Evolutionary conservation across 139 green algal species (phyloP), one percentile per base, ranked within the genome.

Genomic region (Limnomonas spitsbergensis): DNA sequence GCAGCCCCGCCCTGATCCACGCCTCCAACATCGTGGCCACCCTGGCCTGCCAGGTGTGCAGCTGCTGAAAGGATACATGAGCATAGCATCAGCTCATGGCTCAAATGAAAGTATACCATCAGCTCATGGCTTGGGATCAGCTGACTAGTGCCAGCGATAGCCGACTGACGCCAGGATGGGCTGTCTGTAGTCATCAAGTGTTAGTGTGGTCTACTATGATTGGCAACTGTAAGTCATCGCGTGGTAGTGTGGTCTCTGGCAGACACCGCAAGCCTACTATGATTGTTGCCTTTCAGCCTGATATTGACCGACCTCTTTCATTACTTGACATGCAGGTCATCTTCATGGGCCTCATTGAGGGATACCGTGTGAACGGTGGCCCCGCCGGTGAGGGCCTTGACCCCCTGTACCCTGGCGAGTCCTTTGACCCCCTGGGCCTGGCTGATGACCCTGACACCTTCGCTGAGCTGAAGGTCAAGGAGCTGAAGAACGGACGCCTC

Each of bases 371-470:
- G 1, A 86, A 89, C 79, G 88, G 87, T 14, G 88, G 88, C 52
- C 88, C 88, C 1, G 73, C 82, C 34, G 88, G 85, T 20, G 87
- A 92, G 76, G 86, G 86, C 32, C 81, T 87, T 2, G 88, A 92
- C 84, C 83, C 72, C 40, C 78, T 90, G 37, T 80, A 92, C 87
- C 88, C 88, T 26, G 89, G 90, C 77, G 90, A 86, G 66, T 56
- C 80, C 81, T 95, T 95, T 79, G 94, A 98, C 91, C 94, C 94
- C 84, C 86, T 98, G 80, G 94, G 94, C 75, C 92, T 98, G 83
- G 94, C 94, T 89, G 94, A 98, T 86, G 94, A 98, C 92, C 94
- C 94, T 73, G 93, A 96, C 83, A 92, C 92, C 80, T 90, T 97
- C 42, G 90, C 93, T 73, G 92, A 96, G 90, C 91, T 95, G 37